Conservation (phyloP, 2,329 filamentous ascomycete species). For the Mollisia scopiformis region DNA sequence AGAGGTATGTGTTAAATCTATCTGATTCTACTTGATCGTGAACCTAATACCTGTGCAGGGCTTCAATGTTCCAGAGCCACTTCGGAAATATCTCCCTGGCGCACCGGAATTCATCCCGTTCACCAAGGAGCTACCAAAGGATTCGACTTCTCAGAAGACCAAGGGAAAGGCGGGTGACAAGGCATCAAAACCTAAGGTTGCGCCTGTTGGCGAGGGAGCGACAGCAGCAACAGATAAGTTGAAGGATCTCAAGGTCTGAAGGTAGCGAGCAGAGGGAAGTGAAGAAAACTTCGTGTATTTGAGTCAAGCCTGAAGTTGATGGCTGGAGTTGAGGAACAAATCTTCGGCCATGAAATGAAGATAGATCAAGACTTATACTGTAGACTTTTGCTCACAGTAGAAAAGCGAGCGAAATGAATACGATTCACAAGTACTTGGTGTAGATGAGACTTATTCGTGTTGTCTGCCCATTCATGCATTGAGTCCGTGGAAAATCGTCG, state of each 20-base stretch:
- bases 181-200: slow-evolving; percentile 33
- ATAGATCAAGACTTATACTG: not conserved
- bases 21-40: not conserved
- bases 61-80: slow-evolving; percentile 77
- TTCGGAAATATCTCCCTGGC: slow-evolving; percentile 89
- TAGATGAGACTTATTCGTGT: not conserved
- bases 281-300: not conserved
- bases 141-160: slow-evolving; percentile 63
- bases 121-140: slow-evolving; percentile 81
- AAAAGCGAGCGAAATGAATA: not conserved
- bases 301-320: no score
- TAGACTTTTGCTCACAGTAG: not conserved
- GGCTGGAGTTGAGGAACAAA: not conserved
- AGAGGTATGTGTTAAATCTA: slow-evolving; percentile 60
- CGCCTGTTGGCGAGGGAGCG: slow-evolving; percentile 25
- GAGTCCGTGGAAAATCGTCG: not conserved
- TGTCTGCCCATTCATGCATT: not conserved
- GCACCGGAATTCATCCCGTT: slow-evolving; percentile 89
- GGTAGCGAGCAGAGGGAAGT: not conserved
- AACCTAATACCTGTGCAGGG: slow-evolving; percentile 52
- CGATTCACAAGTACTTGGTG: not conserved
- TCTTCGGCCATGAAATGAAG: not conserved
- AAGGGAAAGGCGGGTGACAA: slow-evolving; percentile 39
- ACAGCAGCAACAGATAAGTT: slow-evolving; percentile 39
- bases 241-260: slow-evolving; percentile 38